phyloP scores from a whole-genome alignment of 768 basidiomycete genomes.

The Boletellus ananas region DNA sequence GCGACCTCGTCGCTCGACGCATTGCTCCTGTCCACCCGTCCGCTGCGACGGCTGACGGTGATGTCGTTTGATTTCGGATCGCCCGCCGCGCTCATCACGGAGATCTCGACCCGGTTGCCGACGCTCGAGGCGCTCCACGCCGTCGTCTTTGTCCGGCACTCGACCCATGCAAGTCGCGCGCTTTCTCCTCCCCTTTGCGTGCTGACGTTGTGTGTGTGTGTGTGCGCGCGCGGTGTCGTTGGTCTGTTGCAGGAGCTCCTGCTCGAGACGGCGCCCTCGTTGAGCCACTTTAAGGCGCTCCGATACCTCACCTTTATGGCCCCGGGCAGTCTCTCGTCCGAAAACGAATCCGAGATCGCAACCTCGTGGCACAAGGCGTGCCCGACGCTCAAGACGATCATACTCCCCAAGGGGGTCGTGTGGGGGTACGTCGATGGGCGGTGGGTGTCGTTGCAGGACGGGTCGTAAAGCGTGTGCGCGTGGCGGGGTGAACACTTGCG shows the following conservation, averaged over 20 bases:
- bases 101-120: slow-evolving; percentile 46
- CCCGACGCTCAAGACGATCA: slow-evolving; percentile 60
- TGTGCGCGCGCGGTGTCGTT: no score
- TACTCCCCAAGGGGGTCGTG: slow-evolving; percentile 57
- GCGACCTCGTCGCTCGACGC: slow-evolving; percentile 42
- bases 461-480: neutral
- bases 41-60: slow-evolving; percentile 50
- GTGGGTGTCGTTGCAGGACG: slow-evolving; percentile 24
- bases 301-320: slow-evolving; percentile 61
- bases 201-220: neutral
- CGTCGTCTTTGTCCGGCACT: slow-evolving; percentile 50
- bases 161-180: slow-evolving; percentile 39
- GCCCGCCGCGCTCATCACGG: slow-evolving; percentile 42
- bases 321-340: slow-evolving; percentile 23
- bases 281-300: slow-evolving; percentile 43
- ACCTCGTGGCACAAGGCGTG: slow-evolving; percentile 53
- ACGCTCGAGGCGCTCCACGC: slow-evolving; percentile 58
- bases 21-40: slow-evolving; percentile 35
- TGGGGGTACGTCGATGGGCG: slow-evolving; percentile 44
- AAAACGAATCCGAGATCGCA: slow-evolving; percentile 51
- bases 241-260: slow-evolving; percentile 37
- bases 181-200: neutral
- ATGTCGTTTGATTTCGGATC: slow-evolving; percentile 53
- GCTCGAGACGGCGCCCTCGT: slow-evolving; percentile 36
- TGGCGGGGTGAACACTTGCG: no score